These are phyloP conservation scores for Parachaetomium inaequale DNA, from an alignment of 495 filamentous ascomycete species.

Conservation along the genomic window DNA sequence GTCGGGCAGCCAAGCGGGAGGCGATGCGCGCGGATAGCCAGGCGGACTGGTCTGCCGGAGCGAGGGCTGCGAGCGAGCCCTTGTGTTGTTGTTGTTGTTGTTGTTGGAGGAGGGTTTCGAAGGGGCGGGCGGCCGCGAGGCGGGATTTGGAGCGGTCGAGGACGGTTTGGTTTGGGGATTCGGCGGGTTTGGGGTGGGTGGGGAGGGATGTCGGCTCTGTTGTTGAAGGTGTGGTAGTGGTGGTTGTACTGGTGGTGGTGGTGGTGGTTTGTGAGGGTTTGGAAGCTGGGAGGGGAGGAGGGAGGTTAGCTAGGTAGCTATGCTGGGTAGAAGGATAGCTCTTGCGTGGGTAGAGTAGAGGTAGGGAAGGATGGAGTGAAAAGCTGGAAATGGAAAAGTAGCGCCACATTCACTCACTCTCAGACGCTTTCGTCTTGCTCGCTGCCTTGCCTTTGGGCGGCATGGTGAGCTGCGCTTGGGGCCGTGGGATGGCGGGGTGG, in stretches of 20 bases:
- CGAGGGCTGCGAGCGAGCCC: slow-evolving; percentile 32
- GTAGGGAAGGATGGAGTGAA: background rate
- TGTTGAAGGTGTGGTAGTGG: slow-evolving; percentile 3
- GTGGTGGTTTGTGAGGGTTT: background rate
- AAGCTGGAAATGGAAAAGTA: background rate
- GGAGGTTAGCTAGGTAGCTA: background rate
- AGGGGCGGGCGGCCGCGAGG: slow-evolving; percentile 38
- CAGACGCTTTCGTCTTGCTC: slow-evolving; percentile 31
- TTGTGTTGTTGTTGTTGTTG: slow-evolving; percentile 31
- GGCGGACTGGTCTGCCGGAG: slow-evolving; percentile 36
- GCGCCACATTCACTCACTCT: slow-evolving; percentile 17
- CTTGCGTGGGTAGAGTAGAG: background rate
- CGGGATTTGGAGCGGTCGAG: slow-evolving; percentile 36
- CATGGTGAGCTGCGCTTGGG: slow-evolving; percentile 28
- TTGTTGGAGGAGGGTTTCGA: slow-evolving; percentile 26
- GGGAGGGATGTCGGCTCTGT: background rate
- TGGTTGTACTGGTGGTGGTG: slow-evolving; percentile 1
- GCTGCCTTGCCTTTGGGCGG: slow-evolving; percentile 35
- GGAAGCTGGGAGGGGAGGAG: background rate
- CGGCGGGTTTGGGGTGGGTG: background rate
- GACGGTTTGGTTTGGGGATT: slow-evolving; percentile 4
- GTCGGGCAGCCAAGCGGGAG: slow-evolving; percentile 21
- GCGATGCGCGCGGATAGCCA: slow-evolving; percentile 36
- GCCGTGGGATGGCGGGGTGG: slow-evolving; percentile 11
- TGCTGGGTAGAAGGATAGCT: background rate